Evolutionary conservation across 2,329 filamentous ascomycete genomes (phyloP).

Genomic region (Phialophora verrucosa): DNA sequence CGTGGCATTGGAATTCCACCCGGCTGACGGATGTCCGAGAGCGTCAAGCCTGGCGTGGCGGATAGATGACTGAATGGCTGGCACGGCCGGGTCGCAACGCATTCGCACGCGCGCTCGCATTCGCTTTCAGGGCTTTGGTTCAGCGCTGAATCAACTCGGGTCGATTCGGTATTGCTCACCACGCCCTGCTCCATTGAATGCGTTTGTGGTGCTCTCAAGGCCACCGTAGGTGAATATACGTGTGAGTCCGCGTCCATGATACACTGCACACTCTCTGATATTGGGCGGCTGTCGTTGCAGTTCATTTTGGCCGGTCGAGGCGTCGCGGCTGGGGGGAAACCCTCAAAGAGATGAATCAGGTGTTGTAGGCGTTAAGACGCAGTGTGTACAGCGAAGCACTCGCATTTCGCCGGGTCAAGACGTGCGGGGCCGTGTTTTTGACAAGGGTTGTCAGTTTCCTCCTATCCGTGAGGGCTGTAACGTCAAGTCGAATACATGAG

Average conservation of each 20-base stretch:
- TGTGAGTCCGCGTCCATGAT: not conserved
- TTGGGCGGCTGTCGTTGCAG: not conserved
- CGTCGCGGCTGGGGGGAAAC: not conserved
- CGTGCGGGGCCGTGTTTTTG: not conserved
- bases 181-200: not conserved
- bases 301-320: not conserved
- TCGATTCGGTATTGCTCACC: not conserved
- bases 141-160: not conserved
- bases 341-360: not conserved
- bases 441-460: too few species aligned
- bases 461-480: too few species aligned
- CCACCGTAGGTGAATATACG: not conserved
- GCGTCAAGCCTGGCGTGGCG: too few species aligned
- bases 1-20: not conserved
- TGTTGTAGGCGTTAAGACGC: not conserved
- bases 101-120: not conserved
- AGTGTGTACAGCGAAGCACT: not conserved
- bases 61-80: not conserved
- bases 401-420: not conserved
- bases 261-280: not conserved
- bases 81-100: too few species aligned
- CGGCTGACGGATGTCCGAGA: too few species aligned
- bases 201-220: not conserved
- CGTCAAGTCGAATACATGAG: not conserved
- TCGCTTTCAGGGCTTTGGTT: not conserved